These are phyloP conservation scores for Fistulina hepatica DNA, from an alignment of 1,284 basidiomycete species.

Conservation along the genomic window DNA sequence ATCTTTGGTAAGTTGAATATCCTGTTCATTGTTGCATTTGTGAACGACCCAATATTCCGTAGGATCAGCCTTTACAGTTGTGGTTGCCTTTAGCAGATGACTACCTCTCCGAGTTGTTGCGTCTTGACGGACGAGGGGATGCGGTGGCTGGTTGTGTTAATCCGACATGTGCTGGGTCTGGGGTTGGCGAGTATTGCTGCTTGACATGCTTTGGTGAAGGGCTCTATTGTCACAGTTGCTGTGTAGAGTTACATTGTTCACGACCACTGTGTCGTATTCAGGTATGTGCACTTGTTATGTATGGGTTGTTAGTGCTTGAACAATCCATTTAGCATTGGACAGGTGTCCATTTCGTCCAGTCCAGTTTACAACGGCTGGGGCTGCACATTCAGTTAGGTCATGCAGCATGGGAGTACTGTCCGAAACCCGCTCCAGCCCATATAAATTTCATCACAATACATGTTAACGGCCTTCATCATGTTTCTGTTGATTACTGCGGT, in stretches of 20 bases:
- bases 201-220: not conserved
- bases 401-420: not conserved
- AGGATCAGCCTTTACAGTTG: not conserved
- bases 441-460: constrained; percentile 12
- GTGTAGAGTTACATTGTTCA: not conserved
- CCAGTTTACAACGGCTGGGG: constrained; percentile 2
- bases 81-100: not conserved
- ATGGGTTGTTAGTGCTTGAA: not conserved
- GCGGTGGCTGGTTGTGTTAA: not conserved
- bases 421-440: not conserved
- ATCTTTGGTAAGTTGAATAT: too few species aligned
- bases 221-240: not conserved
- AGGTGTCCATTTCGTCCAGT: not conserved
- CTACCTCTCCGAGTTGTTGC: not conserved
- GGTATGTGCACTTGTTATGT: not conserved
- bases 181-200: not conserved
- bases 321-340: not conserved
- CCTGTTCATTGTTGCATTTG: too few species aligned
- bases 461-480: constrained; percentile 8
- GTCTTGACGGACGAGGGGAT: not conserved
- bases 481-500: constrained; percentile 10
- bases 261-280: not conserved
- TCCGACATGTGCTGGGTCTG: not conserved
- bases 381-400: constrained; percentile 9
- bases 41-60: too few species aligned